A percentile compares a stretch with the other conserved stretches of the same genome.
Evolutionary conservation across 2,329 filamentous ascomycete genomes (phyloP).

Genomic region (Aspergillus alliaceus): DNA sequence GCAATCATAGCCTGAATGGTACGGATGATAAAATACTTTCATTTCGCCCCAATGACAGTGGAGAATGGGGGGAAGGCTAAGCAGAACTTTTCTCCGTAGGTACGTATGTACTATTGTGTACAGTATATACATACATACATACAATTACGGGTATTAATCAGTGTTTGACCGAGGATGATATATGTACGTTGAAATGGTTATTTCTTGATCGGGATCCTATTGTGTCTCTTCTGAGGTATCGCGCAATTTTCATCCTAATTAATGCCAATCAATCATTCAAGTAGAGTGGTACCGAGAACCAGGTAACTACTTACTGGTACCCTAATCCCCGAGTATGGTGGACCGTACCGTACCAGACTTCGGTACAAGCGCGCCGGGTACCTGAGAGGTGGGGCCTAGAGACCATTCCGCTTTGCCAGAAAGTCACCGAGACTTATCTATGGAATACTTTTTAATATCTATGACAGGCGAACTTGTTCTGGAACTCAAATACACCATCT

Average conservation of each 20-base stretch:
- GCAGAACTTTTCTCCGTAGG: not conserved
- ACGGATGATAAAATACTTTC: not conserved
- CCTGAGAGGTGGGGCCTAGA: slow-evolving; percentile 19
- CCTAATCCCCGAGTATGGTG: no score
- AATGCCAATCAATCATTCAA: no score
- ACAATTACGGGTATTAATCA: no score
- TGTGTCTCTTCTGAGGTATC: no score
- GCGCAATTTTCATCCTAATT: no score
- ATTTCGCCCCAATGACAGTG: not conserved
- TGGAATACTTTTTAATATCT: no score
- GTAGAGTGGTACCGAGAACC: not conserved
- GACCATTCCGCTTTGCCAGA: slow-evolving; percentile 12
- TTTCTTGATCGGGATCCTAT: no score
- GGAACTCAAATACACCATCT: no score
- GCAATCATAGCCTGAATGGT: not conserved
- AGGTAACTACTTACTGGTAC: not conserved
- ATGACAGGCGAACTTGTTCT: no score
- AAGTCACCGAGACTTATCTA: slow-evolving; percentile 17
- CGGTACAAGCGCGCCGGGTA: slow-evolving; percentile 18
- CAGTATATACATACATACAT: no score
- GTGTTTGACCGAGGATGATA: no score
- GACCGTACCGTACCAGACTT: slow-evolving; percentile 6
- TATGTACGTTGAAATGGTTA: no score
- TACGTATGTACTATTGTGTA: not conserved
- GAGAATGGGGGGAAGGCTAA: not conserved